phyloP scores from a whole-genome alignment of 2,329 filamentous ascomycete genomes.

The Penicillium palitans region DNA sequence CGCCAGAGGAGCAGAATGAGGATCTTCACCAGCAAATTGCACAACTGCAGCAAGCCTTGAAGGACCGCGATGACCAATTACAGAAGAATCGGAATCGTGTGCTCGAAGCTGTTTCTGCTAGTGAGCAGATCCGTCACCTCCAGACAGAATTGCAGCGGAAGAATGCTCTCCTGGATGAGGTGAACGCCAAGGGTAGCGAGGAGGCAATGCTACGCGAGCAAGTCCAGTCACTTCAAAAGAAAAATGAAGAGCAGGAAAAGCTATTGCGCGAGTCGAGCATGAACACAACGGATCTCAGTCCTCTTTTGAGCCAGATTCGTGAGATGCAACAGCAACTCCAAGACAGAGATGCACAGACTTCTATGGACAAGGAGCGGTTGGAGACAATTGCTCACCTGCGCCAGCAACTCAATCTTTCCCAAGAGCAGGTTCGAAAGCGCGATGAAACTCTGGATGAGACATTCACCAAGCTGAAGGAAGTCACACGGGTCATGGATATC shows the following conservation, averaged over 20 bases:
- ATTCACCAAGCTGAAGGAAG: slow-evolving; percentile 34
- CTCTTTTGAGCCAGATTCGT: slow-evolving; percentile 34
- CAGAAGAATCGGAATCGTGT: slow-evolving; percentile 34
- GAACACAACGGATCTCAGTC: slow-evolving; percentile 22
- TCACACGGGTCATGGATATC: slow-evolving; percentile 34
- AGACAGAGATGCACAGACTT: slow-evolving; percentile 22
- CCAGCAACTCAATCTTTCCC: slow-evolving; percentile 34
- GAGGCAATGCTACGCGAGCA: slow-evolving; percentile 32
- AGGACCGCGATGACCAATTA: slow-evolving; percentile 38
- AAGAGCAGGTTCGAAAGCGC: slow-evolving; percentile 38
- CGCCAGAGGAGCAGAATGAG: slow-evolving; percentile 21
- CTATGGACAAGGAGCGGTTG: slow-evolving; percentile 31
- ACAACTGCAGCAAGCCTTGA: slow-evolving; percentile 33
- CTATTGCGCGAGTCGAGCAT: slow-evolving; percentile 27
- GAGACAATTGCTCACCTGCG: slow-evolving; percentile 37
- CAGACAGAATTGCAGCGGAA: slow-evolving; percentile 40
- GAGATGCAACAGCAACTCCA: slow-evolving; percentile 36
- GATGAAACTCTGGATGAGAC: slow-evolving; percentile 38
- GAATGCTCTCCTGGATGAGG: slow-evolving; percentile 29
- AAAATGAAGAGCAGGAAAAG: slow-evolving; percentile 29
- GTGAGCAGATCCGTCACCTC: slow-evolving; percentile 42
- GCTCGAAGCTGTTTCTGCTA: slow-evolving; percentile 38
- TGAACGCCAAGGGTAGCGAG: slow-evolving; percentile 26
- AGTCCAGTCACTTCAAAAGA: slow-evolving; percentile 30
- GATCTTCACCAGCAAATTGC: slow-evolving; percentile 35